Evolutionary conservation across 352 stramenopile genomes (phyloP), one percentile per base, ranked within the genome.

Genomic region (Pythium brachiatum): DNA sequence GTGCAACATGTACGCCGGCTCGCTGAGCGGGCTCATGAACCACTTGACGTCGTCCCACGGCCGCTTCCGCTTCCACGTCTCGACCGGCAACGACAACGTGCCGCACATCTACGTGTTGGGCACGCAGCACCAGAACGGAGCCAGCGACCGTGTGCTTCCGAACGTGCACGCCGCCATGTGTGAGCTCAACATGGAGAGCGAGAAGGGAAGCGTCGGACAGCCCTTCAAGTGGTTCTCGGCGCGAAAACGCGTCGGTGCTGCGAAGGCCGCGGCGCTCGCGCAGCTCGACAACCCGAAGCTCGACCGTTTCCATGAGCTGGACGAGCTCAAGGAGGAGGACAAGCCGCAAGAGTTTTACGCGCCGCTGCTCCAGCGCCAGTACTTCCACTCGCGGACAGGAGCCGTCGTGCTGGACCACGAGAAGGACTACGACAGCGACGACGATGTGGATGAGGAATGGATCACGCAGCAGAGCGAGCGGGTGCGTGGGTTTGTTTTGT

Each of bases 391-490:
- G 23, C 79, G 86, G 63, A 96, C 87, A 47, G 82, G 82, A 26
- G 82, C 81, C 20, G 85, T 94, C 12, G 84, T 96, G 26, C 60
- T 91, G 58, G 81, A 92, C 23, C 79, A 91, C 66, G 83, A 92
- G 66, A 91, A 90, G 57, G 72, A 89, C 64, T 93, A 94, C 58
- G 87, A 96, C 65, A 94, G 83, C 26, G 87, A 96, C 51, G 85
- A 96, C 52, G 87, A 96, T 58, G 83, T 96, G 29, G 87, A 96
- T 32, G 85, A 94, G 50, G 83, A 81, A n/a, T 96, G 87, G 87
- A 92, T 94, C 60, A 91, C 84, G 41, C 83, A 93, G 57, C 85
- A 93, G 62, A 93, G 83, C 57, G 87, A 94, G 62, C 78, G 83
- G 69, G 82, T 90, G 57, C 27, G 68, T 52, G 38, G 16, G 1